These are phyloP conservation scores for Rhizopus sp. DNA, from an alignment of 371 early-diverging fungal genomes.

Conservation along the genomic window DNA sequence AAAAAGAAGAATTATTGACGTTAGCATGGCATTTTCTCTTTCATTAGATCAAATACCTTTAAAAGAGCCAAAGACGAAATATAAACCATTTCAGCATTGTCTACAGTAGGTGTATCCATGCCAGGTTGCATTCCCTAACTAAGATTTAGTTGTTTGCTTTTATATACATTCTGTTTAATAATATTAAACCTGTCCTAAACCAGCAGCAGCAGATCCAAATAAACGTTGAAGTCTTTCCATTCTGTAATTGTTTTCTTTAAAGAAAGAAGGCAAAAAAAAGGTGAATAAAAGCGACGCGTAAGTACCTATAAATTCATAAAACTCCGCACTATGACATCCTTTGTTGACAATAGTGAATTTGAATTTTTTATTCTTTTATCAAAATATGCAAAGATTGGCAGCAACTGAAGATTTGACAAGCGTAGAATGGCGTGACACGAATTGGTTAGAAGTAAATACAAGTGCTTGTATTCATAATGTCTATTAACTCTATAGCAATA, in stretches of 20 bases:
- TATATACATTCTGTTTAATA: background rate
- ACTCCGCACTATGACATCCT: constrained; percentile 1
- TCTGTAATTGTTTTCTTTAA: constrained; percentile 7
- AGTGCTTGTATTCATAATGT: background rate
- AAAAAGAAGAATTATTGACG: constrained; percentile 6
- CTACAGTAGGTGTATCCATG: constrained; percentile 86
- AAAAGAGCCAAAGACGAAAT: constrained; percentile 99
- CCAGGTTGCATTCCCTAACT: constrained; percentile 68
- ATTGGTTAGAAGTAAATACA: constrained; percentile 46
- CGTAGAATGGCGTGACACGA: constrained; percentile 53
- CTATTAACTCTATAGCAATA: constrained; percentile 11
- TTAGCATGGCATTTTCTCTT: background rate
- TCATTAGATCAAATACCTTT: constrained; percentile 66
- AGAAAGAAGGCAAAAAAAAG: constrained; percentile 3
- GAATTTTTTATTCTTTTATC: background rate
- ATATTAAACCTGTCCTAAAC: constrained; percentile 42
- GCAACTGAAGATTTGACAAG: constrained; percentile 49
- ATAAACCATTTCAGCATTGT: constrained; percentile 99
- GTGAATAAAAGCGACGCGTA: constrained; percentile 6
- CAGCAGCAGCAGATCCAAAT: constrained; percentile 64
- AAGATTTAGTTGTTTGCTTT: background rate
- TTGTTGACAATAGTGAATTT: background rate
- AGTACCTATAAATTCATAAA: background rate
- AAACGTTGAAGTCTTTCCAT: constrained; percentile 78
- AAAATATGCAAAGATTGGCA: constrained; percentile 26